These are phyloP conservation scores for Melampsora americana DNA, from an alignment of 1,284 basidiomycete species.

Conservation along the genomic window DNA sequence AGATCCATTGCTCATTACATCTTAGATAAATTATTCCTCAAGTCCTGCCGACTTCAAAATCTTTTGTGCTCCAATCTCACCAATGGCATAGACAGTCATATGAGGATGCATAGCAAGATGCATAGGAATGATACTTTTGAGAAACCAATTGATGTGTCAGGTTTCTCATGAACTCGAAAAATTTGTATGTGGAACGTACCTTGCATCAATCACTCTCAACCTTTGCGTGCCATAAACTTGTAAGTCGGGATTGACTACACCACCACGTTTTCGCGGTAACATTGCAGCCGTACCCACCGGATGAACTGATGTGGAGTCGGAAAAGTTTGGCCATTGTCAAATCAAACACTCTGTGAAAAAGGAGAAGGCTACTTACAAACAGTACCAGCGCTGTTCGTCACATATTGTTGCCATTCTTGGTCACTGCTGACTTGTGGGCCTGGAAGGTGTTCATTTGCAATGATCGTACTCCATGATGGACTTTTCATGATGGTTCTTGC, in stretches of 20 bases:
- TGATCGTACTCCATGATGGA: background rate
- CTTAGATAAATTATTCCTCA: too few species aligned
- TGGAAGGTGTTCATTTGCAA: constrained; percentile 25
- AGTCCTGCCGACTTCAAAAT: background rate
- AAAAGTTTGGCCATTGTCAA: too few species aligned
- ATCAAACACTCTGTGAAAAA: background rate
- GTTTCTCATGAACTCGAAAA: background rate
- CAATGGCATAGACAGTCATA: background rate
- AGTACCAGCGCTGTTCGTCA: constrained; percentile 25
- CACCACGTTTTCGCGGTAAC: constrained; percentile 56
- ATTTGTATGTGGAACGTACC: background rate
- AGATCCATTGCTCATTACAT: too few species aligned
- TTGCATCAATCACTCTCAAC: constrained; percentile 58
- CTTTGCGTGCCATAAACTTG: constrained; percentile 71
- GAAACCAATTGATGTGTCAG: background rate
- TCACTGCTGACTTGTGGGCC: constrained; percentile 30
- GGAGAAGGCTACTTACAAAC: constrained; percentile 14
- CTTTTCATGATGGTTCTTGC: constrained; percentile 24
- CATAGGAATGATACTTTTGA: background rate
- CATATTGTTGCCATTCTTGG: constrained; percentile 11
- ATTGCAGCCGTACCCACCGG: constrained; percentile 56
- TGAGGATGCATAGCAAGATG: constrained; percentile 5
- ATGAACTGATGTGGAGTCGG: constrained; percentile 46
- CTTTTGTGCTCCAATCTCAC: background rate
- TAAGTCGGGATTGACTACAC: constrained; percentile 60